A percentile compares a stretch with the other conserved stretches of the same genome.
These are phyloP conservation scores for Peronosclerospora sorghi DNA, from an alignment of 352 stramenopile genomes.

Conservation along the genomic window DNA sequence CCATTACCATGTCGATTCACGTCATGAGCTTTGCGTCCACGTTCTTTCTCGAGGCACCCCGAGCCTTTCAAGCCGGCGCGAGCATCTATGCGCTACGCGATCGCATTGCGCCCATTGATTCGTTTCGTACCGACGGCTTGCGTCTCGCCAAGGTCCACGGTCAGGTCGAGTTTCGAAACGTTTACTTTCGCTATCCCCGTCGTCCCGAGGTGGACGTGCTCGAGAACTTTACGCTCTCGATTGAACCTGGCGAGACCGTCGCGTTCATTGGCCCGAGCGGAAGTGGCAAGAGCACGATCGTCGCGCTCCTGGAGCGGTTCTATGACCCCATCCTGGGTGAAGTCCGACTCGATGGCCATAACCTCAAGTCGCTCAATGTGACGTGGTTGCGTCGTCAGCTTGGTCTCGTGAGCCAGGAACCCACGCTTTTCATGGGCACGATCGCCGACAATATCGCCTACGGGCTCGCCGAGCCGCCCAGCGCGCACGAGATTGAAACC, in stretches of 20 bases:
- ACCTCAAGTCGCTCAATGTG: conserved; percentile 66
- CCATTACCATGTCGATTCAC: conserved; percentile 29
- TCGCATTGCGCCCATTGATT: conserved; percentile 26
- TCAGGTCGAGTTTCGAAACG: conserved; percentile 43
- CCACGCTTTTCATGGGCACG: conserved; percentile 44
- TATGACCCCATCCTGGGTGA: conserved; percentile 44
- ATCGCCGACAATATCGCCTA: conserved; percentile 53
- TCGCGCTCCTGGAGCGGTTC: conserved; percentile 45
- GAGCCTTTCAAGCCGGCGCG: conserved; percentile 49
- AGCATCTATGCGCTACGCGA: conserved; percentile 30
- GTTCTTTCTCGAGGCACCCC: conserved; percentile 39
- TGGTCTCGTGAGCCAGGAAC: conserved; percentile 41
- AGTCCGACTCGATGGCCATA: conserved; percentile 63
- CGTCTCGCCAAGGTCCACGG: conserved; percentile 15
- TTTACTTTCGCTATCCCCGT: conserved; percentile 71
- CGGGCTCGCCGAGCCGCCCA: conserved; percentile 23
- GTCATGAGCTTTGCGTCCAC: conserved; percentile 18
- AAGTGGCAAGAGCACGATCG: conserved; percentile 36
- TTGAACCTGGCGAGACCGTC: conserved; percentile 54
- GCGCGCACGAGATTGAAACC: conserved; percentile 54
- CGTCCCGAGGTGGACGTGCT: conserved; percentile 62
- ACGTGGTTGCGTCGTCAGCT: conserved; percentile 48
- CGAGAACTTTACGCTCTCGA: conserved; percentile 71
- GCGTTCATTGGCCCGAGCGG: conserved; percentile 45
- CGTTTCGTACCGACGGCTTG: conserved; percentile 18